phyloP scores from a whole-genome alignment of 164 flowering plant species.

The Magnolia kwangsiensis region DNA sequence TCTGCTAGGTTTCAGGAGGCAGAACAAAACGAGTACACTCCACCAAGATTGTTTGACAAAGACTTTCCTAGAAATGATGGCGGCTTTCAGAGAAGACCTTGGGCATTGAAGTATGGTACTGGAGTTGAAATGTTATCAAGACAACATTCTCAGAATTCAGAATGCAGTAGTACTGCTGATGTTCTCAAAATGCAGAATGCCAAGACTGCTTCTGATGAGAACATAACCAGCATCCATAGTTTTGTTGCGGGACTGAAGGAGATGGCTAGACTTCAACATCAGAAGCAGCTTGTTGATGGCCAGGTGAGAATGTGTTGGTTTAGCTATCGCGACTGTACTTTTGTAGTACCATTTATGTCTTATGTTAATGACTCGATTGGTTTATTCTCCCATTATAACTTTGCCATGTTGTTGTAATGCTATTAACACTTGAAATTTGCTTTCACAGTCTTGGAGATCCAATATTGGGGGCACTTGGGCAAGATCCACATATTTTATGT shows the following conservation, averaged over 20 bases:
- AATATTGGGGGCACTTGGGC: background rate
- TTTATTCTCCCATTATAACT: background rate
- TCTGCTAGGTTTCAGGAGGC: conserved; percentile 22
- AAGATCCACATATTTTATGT: background rate
- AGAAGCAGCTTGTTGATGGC: conserved; percentile 45
- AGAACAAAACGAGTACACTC: conserved; percentile 31
- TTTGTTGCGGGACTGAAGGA: conserved; percentile 79
- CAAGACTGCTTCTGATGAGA: conserved; percentile 45
- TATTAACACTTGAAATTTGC: background rate
- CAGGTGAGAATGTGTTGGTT: conserved; percentile 37
- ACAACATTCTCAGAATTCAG: conserved; percentile 31
- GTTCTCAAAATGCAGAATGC: conserved; percentile 17
- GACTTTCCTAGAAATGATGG: conserved; percentile 28
- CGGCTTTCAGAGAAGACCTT: background rate
- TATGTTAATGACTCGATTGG: background rate
- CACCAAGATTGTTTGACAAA: conserved; percentile 28
- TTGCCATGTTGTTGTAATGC: background rate
- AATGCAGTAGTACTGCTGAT: conserved; percentile 17
- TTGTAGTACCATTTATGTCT: background rate
- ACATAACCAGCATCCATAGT: conserved; percentile 56
- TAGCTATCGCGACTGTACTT: background rate
- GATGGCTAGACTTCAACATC: conserved; percentile 63
- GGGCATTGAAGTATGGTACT: background rate
- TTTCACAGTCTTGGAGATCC: background rate
- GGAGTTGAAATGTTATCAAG: conserved; percentile 18